Conservation (phyloP, 108 stramenopile genomes). For the Schizochytrium sp. region DNA sequence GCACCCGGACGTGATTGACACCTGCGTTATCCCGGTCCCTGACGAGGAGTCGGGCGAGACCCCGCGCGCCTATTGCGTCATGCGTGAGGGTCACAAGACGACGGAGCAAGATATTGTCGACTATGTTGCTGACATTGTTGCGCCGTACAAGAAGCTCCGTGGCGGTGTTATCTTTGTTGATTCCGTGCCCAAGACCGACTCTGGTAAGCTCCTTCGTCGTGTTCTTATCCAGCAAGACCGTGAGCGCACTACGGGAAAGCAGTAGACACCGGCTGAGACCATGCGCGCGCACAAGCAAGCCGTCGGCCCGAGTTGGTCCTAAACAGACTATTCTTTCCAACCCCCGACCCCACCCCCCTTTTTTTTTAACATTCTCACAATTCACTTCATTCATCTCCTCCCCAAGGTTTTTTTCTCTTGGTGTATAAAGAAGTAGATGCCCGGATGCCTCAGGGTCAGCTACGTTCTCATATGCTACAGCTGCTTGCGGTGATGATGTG, state of each 20-base stretch:
- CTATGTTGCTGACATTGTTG: conserved; percentile 70
- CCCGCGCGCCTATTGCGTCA: conserved; percentile 76
- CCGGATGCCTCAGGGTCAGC: no score
- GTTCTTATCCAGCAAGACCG: conserved; percentile 45
- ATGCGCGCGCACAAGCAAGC: no score
- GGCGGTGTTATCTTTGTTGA: conserved; percentile 72
- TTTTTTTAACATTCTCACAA: no score
- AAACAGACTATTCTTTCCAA: no score
- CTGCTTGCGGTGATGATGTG: no score
- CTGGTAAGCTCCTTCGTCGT: conserved; percentile 80
- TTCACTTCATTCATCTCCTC: no score
- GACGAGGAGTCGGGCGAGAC: conserved; percentile 69
- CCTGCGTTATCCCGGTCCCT: conserved; percentile 69
- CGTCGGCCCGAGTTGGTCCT: no score
- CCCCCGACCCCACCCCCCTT: no score
- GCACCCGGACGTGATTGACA: conserved; percentile 67
- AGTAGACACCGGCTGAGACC: neutral
- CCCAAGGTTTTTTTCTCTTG: no score
- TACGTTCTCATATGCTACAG: no score
- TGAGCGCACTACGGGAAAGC: neutral
- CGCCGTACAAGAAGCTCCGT: conserved; percentile 70
- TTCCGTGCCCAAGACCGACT: conserved; percentile 73
- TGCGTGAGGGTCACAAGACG: conserved; percentile 34
- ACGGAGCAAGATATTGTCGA: conserved; percentile 60
- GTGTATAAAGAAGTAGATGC: no score